Evolutionary conservation across 179 eudicot genomes (phyloP).

Genomic region (Silene noctiflora): DNA sequence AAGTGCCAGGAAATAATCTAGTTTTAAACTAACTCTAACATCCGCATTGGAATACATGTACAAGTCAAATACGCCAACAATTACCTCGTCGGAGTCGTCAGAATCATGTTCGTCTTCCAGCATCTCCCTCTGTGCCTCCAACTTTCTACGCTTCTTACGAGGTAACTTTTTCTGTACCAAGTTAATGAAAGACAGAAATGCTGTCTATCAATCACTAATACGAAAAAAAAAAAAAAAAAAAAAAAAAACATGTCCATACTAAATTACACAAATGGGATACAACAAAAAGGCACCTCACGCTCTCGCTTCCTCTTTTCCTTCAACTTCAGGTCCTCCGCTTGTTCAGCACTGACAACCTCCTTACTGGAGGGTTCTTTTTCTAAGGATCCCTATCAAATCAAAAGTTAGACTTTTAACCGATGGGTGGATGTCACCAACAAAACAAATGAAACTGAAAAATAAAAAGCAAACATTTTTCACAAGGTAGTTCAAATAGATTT

Average conservation of each 20-base stretch:
- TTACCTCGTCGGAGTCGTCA: slow-evolving; percentile 42
- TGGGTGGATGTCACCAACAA: not conserved
- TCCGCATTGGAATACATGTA: not conserved
- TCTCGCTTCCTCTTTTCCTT: slow-evolving; percentile 94
- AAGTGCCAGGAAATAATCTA: not conserved
- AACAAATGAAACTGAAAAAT: not conserved
- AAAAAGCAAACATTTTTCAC: not conserved
- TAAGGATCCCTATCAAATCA: slow-evolving; percentile 41
- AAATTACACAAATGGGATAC: not conserved
- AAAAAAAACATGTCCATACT: not conserved
- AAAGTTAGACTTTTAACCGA: not conserved
- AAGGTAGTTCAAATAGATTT: not conserved
- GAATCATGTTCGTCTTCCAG: slow-evolving; percentile 70
- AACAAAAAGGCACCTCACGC: slow-evolving; percentile 56
- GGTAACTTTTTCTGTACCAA: slow-evolving; percentile 72
- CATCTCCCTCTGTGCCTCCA: slow-evolving; percentile 90
- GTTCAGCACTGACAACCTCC: slow-evolving; percentile 70
- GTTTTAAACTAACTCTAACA: not conserved
- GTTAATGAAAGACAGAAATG: not conserved
- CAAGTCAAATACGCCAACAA: not conserved
- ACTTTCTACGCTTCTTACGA: slow-evolving; percentile 82
- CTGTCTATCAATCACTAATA: not conserved
- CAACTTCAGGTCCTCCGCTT: slow-evolving; percentile 85
- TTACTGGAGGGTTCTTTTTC: slow-evolving; percentile 40
- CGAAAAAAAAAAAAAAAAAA: not conserved